A percentile compares a stretch with the other conserved stretches of the same genome.
Evolutionary conservation across 768 basidiomycete genomes (phyloP).

Genomic region (Leccinum ochraceum): DNA sequence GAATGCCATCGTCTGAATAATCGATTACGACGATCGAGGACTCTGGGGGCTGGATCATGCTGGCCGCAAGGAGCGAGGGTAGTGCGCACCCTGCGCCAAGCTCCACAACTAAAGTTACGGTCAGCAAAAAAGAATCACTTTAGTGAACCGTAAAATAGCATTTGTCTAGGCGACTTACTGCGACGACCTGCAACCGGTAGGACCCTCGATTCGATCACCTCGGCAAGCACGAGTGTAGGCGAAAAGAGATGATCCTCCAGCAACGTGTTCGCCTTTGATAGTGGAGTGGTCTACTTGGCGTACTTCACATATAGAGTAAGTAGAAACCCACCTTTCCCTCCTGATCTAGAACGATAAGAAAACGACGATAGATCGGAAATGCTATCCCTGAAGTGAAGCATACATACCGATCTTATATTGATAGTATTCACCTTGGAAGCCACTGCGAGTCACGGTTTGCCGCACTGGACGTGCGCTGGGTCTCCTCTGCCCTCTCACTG

Average conservation of each 20-base stretch:
- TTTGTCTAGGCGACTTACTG: constrained; percentile 34
- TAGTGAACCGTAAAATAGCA: background rate
- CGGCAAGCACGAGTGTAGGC: constrained; percentile 64
- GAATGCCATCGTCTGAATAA: constrained; percentile 63
- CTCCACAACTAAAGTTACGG: constrained; percentile 53
- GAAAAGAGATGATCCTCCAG: constrained; percentile 76
- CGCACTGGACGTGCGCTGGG: constrained; percentile 49
- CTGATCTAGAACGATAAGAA: constrained; percentile 31
- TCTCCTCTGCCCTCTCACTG: constrained; percentile 46
- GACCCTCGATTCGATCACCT: constrained; percentile 58
- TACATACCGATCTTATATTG: background rate
- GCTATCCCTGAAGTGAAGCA: constrained; percentile 3
- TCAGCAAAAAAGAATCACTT: constrained; percentile 2
- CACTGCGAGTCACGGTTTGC: constrained; percentile 52
- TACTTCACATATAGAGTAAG: constrained; percentile 8
- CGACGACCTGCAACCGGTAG: constrained; percentile 43
- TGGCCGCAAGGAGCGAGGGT: constrained; percentile 61
- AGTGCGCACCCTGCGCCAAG: constrained; percentile 70
- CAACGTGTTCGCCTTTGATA: constrained; percentile 60
- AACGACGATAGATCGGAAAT: constrained; percentile 1
- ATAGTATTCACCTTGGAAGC: constrained; percentile 52
- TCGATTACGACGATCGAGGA: constrained; percentile 63
- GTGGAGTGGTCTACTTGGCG: background rate
- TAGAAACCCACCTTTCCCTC: constrained; percentile 55
- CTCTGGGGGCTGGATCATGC: constrained; percentile 41